Base-by-base conservation (phyloP, 2,329 filamentous ascomycete species). In the Hawksworthiomyces lignivorus region DNA sequence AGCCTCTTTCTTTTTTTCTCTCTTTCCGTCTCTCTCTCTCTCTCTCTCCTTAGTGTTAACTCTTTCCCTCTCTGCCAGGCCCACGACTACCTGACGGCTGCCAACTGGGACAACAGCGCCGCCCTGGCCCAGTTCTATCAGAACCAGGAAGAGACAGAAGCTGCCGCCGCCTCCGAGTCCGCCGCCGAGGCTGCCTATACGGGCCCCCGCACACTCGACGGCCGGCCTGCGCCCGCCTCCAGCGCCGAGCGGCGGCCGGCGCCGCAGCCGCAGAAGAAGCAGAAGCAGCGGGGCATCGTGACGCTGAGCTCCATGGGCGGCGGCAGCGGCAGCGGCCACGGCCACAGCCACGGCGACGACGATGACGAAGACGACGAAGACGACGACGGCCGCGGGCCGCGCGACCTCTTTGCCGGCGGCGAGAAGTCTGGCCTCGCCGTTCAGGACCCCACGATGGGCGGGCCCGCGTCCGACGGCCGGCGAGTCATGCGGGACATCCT, bases 351-450 rank as follows among this genome's bases (percentile, higher is more conserved):
- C 40, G 70, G 73, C 21, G 68, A 75, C 15, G 74, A 78, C n/a
- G 71, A 75, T 4, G 73, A 80, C 14, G 68, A 75, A n/a, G 67
- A 72, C 7, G 65, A 72, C 19, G 68, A 72, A 2, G 66, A 72
- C 2, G 70, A 81, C 2, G 75, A 80, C 21, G 68, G 75, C 27
- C 72, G 78, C 48, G 69, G 71, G 20, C 69, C 70, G 7, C 67
- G 79, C 47, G 84, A 92, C 55, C 67, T 89, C 48, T 92, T 89
- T 60, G 82, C 87, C 17, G 87, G 87, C 39, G 87, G 87, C 26
- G 87, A 90, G 64, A 92, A 92, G 70, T 90, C 85, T 22, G 80
- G 77, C 0, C 61, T 84, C 34, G 80, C 80, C 18, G 75, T 84
- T 19, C 78, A 83, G 54, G 80, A 83, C 52, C 80, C 80, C 1